These are phyloP conservation scores for Cynanchum wilfordii DNA, from an alignment of 257 asterid genomes.

Conservation along the genomic window DNA sequence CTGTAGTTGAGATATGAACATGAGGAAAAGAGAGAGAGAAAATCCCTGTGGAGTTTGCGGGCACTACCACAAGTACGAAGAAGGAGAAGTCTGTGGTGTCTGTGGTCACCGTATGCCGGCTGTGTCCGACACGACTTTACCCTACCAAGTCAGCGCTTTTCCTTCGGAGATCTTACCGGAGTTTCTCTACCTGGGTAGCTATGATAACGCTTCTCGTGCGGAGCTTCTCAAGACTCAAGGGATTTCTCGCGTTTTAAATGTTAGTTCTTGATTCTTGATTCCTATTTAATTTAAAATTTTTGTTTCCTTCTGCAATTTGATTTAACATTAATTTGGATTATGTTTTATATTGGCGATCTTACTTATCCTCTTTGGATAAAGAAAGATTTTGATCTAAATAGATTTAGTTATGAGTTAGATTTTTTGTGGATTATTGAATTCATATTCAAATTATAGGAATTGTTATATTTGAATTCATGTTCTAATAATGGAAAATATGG, in stretches of 20 bases:
- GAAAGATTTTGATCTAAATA: not conserved
- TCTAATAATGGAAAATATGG: not conserved
- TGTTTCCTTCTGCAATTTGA: not conserved
- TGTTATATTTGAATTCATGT: not conserved
- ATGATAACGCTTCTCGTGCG: conserved; percentile 87
- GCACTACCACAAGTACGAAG: conserved; percentile 94
- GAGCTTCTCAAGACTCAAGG: conserved; percentile 94
- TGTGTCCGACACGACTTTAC: conserved; percentile 36
- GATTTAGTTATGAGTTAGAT: not conserved
- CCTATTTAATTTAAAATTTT: not conserved
- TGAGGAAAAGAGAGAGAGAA: conserved; percentile 91
- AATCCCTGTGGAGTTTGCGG: conserved; percentile 90
- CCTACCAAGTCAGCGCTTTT: conserved; percentile 72
- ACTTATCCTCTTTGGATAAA: not conserved
- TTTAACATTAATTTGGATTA: not conserved
- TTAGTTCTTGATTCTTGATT: conserved; percentile 17
- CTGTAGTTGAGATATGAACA: conserved; percentile 16
- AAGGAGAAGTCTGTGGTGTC: conserved; percentile 81
- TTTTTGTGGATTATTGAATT: not conserved
- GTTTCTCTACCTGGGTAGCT: conserved; percentile 87
- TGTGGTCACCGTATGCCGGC: conserved; percentile 85
- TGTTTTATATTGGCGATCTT: not conserved
- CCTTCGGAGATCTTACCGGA: conserved; percentile 96
- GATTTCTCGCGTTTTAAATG: conserved; percentile 86
- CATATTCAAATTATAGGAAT: not conserved